phyloP scores from a whole-genome alignment of 495 filamentous ascomycete genomes.

The Chaetomidium leptoderma region DNA sequence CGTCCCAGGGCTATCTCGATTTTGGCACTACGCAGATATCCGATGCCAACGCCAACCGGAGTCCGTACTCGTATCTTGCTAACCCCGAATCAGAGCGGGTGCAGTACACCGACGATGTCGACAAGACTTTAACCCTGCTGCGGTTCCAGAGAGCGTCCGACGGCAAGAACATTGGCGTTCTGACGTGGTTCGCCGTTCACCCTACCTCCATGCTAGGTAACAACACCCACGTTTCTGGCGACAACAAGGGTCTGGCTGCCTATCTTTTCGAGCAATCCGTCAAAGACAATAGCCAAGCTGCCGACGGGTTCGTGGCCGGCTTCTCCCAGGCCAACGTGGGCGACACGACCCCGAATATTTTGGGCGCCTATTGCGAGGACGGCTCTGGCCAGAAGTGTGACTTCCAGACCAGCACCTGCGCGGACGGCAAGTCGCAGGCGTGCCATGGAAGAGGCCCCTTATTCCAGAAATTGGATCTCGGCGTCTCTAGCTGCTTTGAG shows the following conservation, averaged over 20 bases:
- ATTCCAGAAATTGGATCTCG: slow-evolving; percentile 65
- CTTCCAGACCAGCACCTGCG: slow-evolving; percentile 73
- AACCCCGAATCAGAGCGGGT: slow-evolving; percentile 79
- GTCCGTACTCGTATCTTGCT: slow-evolving; percentile 79
- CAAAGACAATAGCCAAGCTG: slow-evolving; percentile 39
- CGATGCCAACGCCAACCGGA: slow-evolving; percentile 83
- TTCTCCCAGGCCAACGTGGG: slow-evolving; percentile 95
- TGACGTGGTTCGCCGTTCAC: slow-evolving; percentile 92
- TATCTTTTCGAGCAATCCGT: slow-evolving; percentile 76
- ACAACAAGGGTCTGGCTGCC: slow-evolving; percentile 93
- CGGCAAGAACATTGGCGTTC: slow-evolving; percentile 64
- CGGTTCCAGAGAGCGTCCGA: slow-evolving; percentile 62
- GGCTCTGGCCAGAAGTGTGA: slow-evolving; percentile 61
- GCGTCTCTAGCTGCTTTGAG: slow-evolving; percentile 68
- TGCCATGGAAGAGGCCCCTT: slow-evolving; percentile 81
- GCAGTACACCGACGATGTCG: slow-evolving; percentile 64
- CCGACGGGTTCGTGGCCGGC: slow-evolving; percentile 71
- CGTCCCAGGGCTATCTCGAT: slow-evolving; percentile 42
- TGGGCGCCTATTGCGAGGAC: slow-evolving; percentile 79
- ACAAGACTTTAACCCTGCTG: slow-evolving; percentile 82
- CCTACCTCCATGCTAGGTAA: slow-evolving; percentile 89
- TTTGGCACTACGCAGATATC: slow-evolving; percentile 44
- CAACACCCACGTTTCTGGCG: slow-evolving; percentile 87
- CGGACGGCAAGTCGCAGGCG: slow-evolving; percentile 58
- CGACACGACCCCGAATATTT: slow-evolving; percentile 83